Percentiles rank a stretch among this genome's conserved stretches.
Evolutionary conservation across 495 filamentous ascomycete species (phyloP).

Genomic region (Lasiosphaeria miniovina): DNA sequence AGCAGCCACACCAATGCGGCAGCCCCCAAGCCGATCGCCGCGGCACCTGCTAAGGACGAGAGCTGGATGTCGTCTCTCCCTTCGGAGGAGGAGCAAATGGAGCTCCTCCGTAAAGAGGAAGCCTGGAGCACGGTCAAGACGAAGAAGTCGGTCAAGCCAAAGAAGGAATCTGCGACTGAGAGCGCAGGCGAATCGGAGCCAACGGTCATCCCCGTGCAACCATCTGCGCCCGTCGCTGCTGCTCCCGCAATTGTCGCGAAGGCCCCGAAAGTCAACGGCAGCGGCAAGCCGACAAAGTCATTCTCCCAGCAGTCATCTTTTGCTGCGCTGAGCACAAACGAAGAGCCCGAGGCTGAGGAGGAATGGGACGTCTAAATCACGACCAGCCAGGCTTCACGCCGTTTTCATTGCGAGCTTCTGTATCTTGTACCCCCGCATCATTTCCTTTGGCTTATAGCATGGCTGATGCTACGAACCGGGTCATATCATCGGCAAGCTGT

Average conservation of each 20-base stretch:
- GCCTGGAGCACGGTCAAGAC: constrained; percentile 75
- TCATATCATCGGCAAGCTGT: constrained; percentile 2
- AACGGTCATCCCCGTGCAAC: constrained; percentile 4
- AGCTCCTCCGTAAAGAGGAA: constrained; percentile 60
- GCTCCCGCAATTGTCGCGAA: constrained; percentile 20
- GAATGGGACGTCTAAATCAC: constrained; percentile 47
- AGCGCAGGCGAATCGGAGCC: constrained; percentile 27
- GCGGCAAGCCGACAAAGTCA: constrained; percentile 28
- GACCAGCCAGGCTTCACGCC: background rate
- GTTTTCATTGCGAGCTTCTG: too few relatives aligned
- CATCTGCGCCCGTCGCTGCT: constrained; percentile 5
- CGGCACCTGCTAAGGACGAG: constrained; percentile 31
- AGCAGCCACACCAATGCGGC: constrained; percentile 25
- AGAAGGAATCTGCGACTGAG: constrained; percentile 38
- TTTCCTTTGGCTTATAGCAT: background rate
- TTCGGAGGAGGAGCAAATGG: constrained; percentile 84
- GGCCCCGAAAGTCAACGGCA: constrained; percentile 22
- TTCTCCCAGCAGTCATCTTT: constrained; percentile 45
- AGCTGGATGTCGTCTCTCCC: constrained; percentile 59
- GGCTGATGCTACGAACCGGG: background rate
- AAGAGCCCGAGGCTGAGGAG: constrained; percentile 39
- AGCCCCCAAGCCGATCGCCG: constrained; percentile 20
- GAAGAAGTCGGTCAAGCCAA: constrained; percentile 58
- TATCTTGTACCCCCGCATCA: too few relatives aligned
- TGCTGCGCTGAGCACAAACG: constrained; percentile 44